These are phyloP conservation scores for Aspergillus wentii DNA, from an alignment of 495 filamentous ascomycete species.

Conservation along the genomic window DNA sequence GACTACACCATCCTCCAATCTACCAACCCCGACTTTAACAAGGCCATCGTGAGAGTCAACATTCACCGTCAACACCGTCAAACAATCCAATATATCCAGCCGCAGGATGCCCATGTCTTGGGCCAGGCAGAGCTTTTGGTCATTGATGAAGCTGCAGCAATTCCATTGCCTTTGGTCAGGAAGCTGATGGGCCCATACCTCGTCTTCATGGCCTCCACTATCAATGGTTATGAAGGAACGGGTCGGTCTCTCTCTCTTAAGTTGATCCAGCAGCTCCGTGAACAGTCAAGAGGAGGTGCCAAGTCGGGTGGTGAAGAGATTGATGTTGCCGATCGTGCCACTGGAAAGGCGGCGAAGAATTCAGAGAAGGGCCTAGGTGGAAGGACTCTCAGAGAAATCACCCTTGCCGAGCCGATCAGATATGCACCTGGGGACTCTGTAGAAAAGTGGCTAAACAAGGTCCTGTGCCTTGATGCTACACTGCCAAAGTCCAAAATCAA, in stretches of 20 bases:
- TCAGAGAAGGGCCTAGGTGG: slow-evolving; percentile 58
- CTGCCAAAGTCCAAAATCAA: slow-evolving; percentile 70
- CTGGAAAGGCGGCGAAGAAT: slow-evolving; percentile 61
- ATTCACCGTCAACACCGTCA: slow-evolving; percentile 93
- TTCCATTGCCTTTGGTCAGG: slow-evolving; percentile 84
- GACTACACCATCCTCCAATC: slow-evolving; percentile 99
- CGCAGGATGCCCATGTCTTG: slow-evolving; percentile 89
- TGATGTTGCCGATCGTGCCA: slow-evolving; percentile 67
- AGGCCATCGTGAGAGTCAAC: slow-evolving; percentile 96
- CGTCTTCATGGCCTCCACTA: slow-evolving; percentile 99
- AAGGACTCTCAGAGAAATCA: slow-evolving; percentile 87
- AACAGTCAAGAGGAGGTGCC: slow-evolving; percentile 68
- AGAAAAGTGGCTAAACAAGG: slow-evolving; percentile 92
- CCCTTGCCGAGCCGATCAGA: slow-evolving; percentile 87
- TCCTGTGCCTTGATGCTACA: slow-evolving; percentile 91
- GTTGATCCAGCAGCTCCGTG: slow-evolving; percentile 93
- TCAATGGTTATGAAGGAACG: slow-evolving; percentile 98
- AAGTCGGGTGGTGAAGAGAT: slow-evolving; percentile 45
- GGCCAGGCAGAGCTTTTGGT: slow-evolving; percentile 95
- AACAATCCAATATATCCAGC: slow-evolving; percentile 97
- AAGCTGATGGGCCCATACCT: slow-evolving; percentile 98
- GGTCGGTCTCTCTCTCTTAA: slow-evolving; percentile 93
- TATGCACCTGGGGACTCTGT: slow-evolving; percentile 89
- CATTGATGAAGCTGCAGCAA: slow-evolving; percentile 97
- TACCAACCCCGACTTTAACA: slow-evolving; percentile 98